Evolutionary conservation across 1,284 basidiomycete genomes (phyloP).

Genomic region (Cystobasidium slooffiae): DNA sequence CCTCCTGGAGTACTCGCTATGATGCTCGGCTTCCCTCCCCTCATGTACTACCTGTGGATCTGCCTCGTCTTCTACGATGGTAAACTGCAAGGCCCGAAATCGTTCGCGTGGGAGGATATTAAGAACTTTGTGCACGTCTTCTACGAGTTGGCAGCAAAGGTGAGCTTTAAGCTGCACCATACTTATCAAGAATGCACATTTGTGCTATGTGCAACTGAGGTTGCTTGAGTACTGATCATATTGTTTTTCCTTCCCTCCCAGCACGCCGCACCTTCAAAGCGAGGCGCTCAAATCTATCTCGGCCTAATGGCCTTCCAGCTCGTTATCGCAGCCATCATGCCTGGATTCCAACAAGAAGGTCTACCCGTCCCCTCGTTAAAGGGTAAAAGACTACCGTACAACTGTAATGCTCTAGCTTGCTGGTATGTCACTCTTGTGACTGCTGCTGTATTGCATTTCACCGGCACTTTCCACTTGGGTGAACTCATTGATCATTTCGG

Average conservation of each 20-base stretch:
- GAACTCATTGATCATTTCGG: constrained; percentile 97
- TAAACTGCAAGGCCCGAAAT: constrained; percentile 70
- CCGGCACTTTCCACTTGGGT: constrained; percentile 84
- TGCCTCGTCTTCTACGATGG: constrained; percentile 97
- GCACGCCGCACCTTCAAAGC: constrained; percentile 88
- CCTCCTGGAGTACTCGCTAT: constrained; percentile 88
- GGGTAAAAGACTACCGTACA: constrained; percentile 92
- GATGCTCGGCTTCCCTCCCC: constrained; percentile 88
- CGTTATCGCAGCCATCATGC: constrained; percentile 84
- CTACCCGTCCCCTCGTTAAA: constrained; percentile 88
- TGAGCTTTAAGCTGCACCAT: constrained; percentile 7
- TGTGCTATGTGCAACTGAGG: background rate
- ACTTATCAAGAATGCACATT: too few relatives aligned
- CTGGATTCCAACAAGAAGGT: constrained; percentile 90
- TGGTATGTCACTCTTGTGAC: constrained; percentile 85
- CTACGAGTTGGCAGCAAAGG: constrained; percentile 47
- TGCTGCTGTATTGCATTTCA: constrained; percentile 76
- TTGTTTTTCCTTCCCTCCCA: constrained; percentile 55
- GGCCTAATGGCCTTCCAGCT: constrained; percentile 90
- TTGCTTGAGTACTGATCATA: background rate
- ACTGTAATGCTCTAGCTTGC: constrained; percentile 90
- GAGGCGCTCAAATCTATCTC: constrained; percentile 86
- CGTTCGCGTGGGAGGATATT: constrained; percentile 10
- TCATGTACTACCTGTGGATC: constrained; percentile 99
- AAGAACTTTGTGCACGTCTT: constrained; percentile 46